These are phyloP conservation scores for Aureobasidium sp. DNA, from an alignment of 2,329 filamentous ascomycete species.

Conservation along the genomic window DNA sequence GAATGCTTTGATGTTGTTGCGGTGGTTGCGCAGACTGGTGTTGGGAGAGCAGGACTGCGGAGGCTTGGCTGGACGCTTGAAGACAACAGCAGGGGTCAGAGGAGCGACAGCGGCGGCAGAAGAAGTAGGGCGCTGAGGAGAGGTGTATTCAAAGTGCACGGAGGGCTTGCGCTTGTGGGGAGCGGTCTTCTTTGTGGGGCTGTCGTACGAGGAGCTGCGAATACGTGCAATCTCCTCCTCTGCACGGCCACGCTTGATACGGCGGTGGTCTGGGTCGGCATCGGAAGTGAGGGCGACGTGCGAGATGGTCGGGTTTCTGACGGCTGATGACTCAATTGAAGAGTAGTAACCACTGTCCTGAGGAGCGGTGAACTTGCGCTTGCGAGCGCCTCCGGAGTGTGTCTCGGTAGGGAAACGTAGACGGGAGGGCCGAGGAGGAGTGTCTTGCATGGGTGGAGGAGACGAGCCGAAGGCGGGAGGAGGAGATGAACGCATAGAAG, in stretches of 20 bases:
- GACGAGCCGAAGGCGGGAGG: constrained; percentile 74
- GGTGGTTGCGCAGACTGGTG: constrained; percentile 83
- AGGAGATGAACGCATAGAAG: constrained; percentile 57
- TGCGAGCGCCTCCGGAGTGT: constrained; percentile 55
- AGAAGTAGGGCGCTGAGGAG: constrained; percentile 56
- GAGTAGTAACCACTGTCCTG: constrained; percentile 97
- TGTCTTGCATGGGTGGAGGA: constrained; percentile 80
- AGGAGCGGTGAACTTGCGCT: constrained; percentile 71
- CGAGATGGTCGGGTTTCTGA: constrained; percentile 51
- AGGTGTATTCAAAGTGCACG: constrained; percentile 49
- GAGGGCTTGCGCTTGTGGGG: constrained; percentile 24
- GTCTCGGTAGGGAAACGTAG: constrained; percentile 53
- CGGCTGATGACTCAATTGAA: constrained; percentile 83
- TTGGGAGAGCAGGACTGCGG: constrained; percentile 83
- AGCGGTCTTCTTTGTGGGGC: constrained; percentile 58
- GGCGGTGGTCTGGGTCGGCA: constrained; percentile 48
- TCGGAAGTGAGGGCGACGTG: constrained; percentile 70
- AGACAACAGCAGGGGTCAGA: constrained; percentile 70
- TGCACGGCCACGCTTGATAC: constrained; percentile 77
- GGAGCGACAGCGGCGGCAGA: constrained; percentile 61
- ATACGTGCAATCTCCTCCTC: constrained; percentile 94
- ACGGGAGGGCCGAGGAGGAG: constrained; percentile 62
- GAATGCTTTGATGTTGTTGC: constrained; percentile 72
- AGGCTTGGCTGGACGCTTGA: constrained; percentile 59
- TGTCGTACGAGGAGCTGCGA: constrained; percentile 87